Evolutionary conservation across 2,329 filamentous ascomycete genomes (phyloP).

Genomic region (Ascochyta pisi): DNA sequence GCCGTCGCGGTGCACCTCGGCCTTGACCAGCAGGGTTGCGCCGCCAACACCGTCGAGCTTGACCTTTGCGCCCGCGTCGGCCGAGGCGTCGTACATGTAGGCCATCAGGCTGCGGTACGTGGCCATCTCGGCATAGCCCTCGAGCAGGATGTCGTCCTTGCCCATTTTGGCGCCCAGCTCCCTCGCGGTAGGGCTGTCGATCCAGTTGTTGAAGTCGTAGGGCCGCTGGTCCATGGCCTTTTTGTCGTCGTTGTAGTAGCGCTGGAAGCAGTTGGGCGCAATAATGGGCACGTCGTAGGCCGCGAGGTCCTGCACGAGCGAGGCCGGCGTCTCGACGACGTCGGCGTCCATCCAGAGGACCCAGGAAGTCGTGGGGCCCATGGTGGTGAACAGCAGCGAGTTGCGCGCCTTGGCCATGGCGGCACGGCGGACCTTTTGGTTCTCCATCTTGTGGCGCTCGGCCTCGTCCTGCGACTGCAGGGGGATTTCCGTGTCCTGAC

Average conservation of each 20-base stretch:
- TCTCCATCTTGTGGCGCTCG: constrained; percentile 88
- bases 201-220: constrained; percentile 98
- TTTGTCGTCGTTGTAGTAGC: constrained; percentile 72
- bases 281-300: constrained; percentile 87
- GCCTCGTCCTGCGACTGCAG: constrained; percentile 80
- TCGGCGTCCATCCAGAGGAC: constrained; percentile 96
- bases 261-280: constrained; percentile 94
- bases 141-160: constrained; percentile 88
- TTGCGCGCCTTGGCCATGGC: constrained; percentile 95
- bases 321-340: constrained; percentile 83
- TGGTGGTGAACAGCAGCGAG: constrained; percentile 90
- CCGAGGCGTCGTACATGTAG: constrained; percentile 67
- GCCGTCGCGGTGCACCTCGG: constrained; percentile 93
- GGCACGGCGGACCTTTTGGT: constrained; percentile 84
- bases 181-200: constrained; percentile 82
- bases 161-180: constrained; percentile 80
- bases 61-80: constrained; percentile 67
- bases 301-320: constrained; percentile 90
- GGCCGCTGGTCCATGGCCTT: constrained; percentile 77
- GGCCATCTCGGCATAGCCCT: constrained; percentile 91
- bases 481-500: constrained; percentile 91
- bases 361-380: constrained; percentile 91
- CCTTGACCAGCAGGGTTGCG: constrained; percentile 90
- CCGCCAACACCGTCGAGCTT: constrained; percentile 92
- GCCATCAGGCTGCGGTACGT: constrained; percentile 94